Conservation (phyloP, 108 stramenopile species). For the Nannochloropsis salina region DNA sequence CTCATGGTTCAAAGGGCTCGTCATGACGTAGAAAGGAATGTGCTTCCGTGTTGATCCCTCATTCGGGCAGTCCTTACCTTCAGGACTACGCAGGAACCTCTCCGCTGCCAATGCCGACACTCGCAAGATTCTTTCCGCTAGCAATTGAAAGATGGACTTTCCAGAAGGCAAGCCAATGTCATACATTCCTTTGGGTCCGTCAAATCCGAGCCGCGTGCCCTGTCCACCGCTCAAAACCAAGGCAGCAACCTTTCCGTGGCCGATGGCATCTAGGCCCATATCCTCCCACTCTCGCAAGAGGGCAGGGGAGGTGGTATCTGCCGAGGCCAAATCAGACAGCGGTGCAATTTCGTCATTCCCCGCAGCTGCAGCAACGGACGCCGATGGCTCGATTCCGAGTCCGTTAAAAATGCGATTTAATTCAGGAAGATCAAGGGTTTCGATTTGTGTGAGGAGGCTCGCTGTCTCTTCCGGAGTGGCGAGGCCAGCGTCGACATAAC, state of each 20-base stretch:
- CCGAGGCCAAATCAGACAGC: background rate
- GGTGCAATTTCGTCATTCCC: background rate
- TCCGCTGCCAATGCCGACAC: conserved; percentile 50
- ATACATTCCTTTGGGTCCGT: conserved; percentile 93
- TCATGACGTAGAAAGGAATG: conserved; percentile 92
- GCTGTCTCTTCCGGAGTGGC: conserved; percentile 24
- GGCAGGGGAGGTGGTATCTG: background rate
- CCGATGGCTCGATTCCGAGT: conserved; percentile 29
- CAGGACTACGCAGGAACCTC: background rate
- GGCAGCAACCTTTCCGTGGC: conserved; percentile 70
- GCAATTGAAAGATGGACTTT: conserved; percentile 72
- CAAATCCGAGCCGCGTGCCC: conserved; percentile 89
- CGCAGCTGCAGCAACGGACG: conserved; percentile 15
- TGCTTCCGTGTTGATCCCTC: background rate
- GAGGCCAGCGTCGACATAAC: conserved; percentile 44
- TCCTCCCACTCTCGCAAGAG: conserved; percentile 30
- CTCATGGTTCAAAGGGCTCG: conserved; percentile 85
- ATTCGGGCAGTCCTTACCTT: background rate
- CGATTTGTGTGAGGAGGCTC: conserved; percentile 46
- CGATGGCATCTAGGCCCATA: conserved; percentile 43
- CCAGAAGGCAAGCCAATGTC: conserved; percentile 78
- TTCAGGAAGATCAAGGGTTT: conserved; percentile 31
- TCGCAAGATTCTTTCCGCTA: conserved; percentile 69
- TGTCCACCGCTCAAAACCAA: conserved; percentile 87
- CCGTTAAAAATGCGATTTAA: conserved; percentile 40